Conservation (phyloP, 106 monocot genomes). For the Phalaenopsis aphrodite region DNA sequence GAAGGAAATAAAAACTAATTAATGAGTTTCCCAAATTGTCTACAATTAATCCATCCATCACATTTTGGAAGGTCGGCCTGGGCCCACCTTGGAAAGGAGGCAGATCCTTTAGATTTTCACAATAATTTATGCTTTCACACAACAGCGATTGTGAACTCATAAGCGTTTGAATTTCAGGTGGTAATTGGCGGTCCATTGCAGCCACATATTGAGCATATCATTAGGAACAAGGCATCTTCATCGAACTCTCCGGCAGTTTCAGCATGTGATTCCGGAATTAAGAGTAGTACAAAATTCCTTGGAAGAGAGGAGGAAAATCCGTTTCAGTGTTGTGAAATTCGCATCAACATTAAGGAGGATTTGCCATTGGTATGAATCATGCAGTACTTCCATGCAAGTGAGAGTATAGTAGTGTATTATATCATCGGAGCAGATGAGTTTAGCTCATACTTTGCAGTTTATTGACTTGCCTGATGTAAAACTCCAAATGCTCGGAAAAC, state of each 20-base stretch:
- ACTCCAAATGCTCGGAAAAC: conserved; percentile 75
- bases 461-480: conserved; percentile 54
- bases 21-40: too few species aligned
- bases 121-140: not conserved
- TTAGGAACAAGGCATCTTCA: conserved; percentile 52
- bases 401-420: not conserved
- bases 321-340: conserved; percentile 67
- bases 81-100: too few species aligned
- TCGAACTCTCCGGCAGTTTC: conserved; percentile 59
- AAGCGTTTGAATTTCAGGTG: conserved; percentile 26
- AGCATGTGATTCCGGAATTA: conserved; percentile 58
- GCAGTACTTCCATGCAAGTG: not conserved
- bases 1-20: too few species aligned
- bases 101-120: too few species aligned
- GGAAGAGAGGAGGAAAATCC: conserved; percentile 34
- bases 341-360: conserved; percentile 31
- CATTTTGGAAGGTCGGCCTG: too few species aligned
- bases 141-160: not conserved
- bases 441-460: conserved; percentile 26
- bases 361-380: conserved; percentile 35
- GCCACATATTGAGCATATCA: conserved; percentile 54
- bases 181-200: conserved; percentile 87
- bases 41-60: too few species aligned
- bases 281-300: conserved; percentile 34
- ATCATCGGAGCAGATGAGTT: not conserved